Base-by-base conservation (phyloP, 2,329 filamentous ascomycete species). In the Ceratocystis papillata region DNA sequence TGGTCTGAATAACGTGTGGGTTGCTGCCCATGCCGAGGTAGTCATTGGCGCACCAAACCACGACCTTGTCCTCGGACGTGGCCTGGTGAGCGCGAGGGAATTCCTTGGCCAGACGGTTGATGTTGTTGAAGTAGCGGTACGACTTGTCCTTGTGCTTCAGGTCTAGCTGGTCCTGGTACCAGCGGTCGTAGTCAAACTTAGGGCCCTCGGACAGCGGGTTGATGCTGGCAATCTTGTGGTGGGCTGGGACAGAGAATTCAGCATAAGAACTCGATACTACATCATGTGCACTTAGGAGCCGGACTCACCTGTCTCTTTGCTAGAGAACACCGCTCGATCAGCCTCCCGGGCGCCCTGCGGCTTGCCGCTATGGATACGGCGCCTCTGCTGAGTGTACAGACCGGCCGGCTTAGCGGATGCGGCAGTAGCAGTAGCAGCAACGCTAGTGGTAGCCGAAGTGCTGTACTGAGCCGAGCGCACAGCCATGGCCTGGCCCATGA, bases 121-220 rank as follows among this genome's bases (percentile, higher is more conserved):
- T 99, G 81, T 99, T 99, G 83, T 99, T 99, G 81, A 99, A 99
- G 80, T 97, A 97, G 74, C 94, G 90, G 80, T 99, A 99, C 64
- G 92, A 96, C 80, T 96, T 97, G 82, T 99, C 94, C 82, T 96
- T 92, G 83, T 96, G 94, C 80, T 99, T 99, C 84, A 96, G 97
- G 72, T 96, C 90, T 71, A 99, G 78, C 76, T 99, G 93, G 69
- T 79, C 79, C 70, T 87, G 79, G 78, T 97, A 99, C 77, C 96
- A 99, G 60, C 76, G 83, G 72, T 96, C 86, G 73, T 99, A 99
- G 76, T 97, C 83, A 77, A 96, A 99, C 73, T 86, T 89, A 67
- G 80, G 80, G 53, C 72, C 37, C 20, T 62, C 63, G 22, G 71
- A 69, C 76, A 62, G 37, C 8, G 63, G 65, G 59, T 65, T 67